Evolutionary conservation across 169 alveolate genomes (phyloP), one percentile per base, ranked within the genome.

Genomic region (Perkinsus olseni): DNA sequence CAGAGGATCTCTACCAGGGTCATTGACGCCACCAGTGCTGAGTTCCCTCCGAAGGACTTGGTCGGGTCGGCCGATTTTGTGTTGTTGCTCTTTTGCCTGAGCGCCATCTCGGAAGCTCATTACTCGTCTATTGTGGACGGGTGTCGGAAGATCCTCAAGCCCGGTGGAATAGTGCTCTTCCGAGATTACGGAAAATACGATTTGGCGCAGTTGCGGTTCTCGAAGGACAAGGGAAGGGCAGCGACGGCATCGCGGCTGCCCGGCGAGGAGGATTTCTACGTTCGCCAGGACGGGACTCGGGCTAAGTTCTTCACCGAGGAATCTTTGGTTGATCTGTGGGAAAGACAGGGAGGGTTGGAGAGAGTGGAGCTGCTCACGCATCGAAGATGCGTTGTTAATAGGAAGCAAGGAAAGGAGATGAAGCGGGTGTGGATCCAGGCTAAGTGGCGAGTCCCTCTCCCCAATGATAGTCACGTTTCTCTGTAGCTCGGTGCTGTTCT

Each of bases 161-260:
- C 97, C n/a, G 99, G 98, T 6, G 98, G 99, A 0, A 94, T 97
- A 48, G 92, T 98, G 17, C 96, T 97, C 92, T 97, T 98, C 92
- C 95, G 99, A 94, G 99, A 98, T 95, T 98, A 98, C 94, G 99
- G 98, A 3, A 94, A 97, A 93, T 97, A 97, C 94, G 99, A 98
- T 93, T 91, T 97, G 95, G 98, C 99, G 13, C 97, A 98, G 95
- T 39, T 98, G 36, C 94, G 98, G 28, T 96, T 98, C 91, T 94
- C 95, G 17, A 91, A 91, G 50, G 38, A 74, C 62, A 45, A 45
- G 62, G 62, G 62, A 6, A 6, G 62, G 6, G 62, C 62, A 17
- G 98, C 98, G 0, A 93, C 96, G 90, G 96, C 97, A 37, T 95
- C 95, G 74, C 96, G 96, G 74, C 95, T 97, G 91, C 97, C 97